A percentile compares a stretch with the other conserved stretches of the same genome.
Conservation (phyloP, 2,329 filamentous ascomycete species). For the Helminthosporium solani region DNA sequence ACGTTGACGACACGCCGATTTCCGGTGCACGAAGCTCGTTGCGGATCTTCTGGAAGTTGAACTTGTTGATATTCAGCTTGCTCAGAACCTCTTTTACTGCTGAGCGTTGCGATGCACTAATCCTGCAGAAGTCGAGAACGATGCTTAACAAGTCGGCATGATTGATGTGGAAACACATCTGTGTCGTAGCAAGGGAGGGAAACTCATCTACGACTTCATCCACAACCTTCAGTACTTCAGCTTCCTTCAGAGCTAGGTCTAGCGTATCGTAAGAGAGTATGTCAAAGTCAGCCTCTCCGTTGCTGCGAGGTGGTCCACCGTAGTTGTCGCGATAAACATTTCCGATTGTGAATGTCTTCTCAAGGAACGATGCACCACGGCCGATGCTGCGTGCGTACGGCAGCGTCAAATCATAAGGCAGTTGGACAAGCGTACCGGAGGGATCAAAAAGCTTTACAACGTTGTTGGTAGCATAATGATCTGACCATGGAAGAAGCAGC, state of each 20-base stretch:
- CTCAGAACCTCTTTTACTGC: slow-evolving; percentile 80
- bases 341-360: slow-evolving; percentile 84
- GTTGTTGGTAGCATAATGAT: slow-evolving; percentile 68
- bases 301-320: slow-evolving; percentile 77
- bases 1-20: slow-evolving; percentile 82
- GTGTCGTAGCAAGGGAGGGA: slow-evolving; percentile 67
- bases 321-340: slow-evolving; percentile 79
- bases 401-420: slow-evolving; percentile 92
- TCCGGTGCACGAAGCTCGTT: slow-evolving; percentile 77
- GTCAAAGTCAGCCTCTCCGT: slow-evolving; percentile 93
- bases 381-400: slow-evolving; percentile 85
- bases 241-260: slow-evolving; percentile 86
- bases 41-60: slow-evolving; percentile 80
- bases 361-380: slow-evolving; percentile 63
- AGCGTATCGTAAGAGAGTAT: slow-evolving; percentile 81
- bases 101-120: slow-evolving; percentile 67
- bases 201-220: slow-evolving; percentile 86
- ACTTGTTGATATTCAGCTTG: slow-evolving; percentile 78
- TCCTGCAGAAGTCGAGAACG: slow-evolving; percentile 87
- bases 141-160: slow-evolving; percentile 83
- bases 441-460: slow-evolving; percentile 79
- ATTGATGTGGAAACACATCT: slow-evolving; percentile 87
- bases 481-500: slow-evolving; percentile 77
- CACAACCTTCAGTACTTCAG: slow-evolving; percentile 88
- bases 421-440: slow-evolving; percentile 82